phyloP scores from a whole-genome alignment of 768 basidiomycete species.

The Russula abietina region DNA sequence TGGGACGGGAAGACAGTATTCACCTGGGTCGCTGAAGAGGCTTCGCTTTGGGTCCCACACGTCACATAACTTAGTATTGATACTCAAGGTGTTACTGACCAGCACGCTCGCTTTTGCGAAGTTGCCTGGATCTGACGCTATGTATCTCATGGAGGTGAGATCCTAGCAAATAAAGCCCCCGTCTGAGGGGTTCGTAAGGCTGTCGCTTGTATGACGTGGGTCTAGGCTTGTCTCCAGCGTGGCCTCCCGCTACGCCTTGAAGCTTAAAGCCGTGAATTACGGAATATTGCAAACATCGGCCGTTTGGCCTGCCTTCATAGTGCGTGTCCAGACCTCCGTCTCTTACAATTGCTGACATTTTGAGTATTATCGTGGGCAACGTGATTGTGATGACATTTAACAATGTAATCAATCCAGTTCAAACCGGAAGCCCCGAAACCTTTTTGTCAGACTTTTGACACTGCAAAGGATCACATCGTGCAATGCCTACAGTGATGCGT shows the following conservation, averaged over 20 bases:
- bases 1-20: neutral
- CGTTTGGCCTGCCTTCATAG: neutral
- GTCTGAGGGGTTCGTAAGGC: neutral
- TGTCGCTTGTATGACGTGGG: neutral
- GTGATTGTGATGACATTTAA: neutral
- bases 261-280: neutral
- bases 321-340: neutral
- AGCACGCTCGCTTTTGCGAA: neutral
- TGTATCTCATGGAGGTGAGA: neutral
- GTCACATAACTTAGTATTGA: too few relatives aligned
- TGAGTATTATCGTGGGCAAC: neutral
- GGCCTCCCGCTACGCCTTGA: neutral
- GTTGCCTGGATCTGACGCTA: neutral
- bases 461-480: neutral
- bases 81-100: neutral
- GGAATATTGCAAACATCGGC: constrained; percentile 8
- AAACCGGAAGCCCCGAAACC: neutral
- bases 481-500: neutral
- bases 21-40: neutral
- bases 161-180: neutral
- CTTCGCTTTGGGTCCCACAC: neutral
- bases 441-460: neutral
- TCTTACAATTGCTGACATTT: neutral
- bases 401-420: neutral
- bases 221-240: neutral